Conservation (phyloP, 305 asterid species). For the Fraxinus sp. region DNA sequence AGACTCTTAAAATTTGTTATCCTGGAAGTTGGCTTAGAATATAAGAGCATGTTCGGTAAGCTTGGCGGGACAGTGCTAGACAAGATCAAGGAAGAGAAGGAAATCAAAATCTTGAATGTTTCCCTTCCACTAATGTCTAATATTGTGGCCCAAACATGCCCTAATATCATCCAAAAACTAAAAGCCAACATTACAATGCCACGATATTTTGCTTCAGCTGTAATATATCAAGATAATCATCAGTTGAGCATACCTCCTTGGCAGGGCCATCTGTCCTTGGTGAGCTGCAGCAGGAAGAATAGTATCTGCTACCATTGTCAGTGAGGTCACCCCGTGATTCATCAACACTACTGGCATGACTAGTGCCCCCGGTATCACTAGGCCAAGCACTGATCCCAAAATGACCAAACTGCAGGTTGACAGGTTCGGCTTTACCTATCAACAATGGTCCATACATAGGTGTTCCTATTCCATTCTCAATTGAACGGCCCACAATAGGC, state of each 20-base stretch:
- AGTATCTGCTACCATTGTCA: conserved; percentile 79
- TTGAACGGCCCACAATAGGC: conserved; percentile 35
- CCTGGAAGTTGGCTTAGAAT: background rate
- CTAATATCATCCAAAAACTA: background rate
- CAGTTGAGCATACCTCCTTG: conserved; percentile 62
- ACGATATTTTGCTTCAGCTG: background rate
- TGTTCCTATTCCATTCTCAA: conserved; percentile 54
- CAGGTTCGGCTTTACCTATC: conserved; percentile 76
- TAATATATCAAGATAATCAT: background rate
- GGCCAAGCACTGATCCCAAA: conserved; percentile 98
- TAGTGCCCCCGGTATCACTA: conserved; percentile 79
- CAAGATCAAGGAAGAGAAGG: background rate
- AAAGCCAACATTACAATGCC: background rate
- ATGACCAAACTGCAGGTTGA: conserved; percentile 93
- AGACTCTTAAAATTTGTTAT: background rate
- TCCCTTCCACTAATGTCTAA: background rate
- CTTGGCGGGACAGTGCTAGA: background rate
- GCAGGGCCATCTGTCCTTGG: conserved; percentile 78
- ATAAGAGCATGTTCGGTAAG: background rate
- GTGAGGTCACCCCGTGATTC: conserved; percentile 79
- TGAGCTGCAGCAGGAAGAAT: conserved; percentile 91
- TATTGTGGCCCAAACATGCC: background rate
- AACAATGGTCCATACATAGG: conserved; percentile 85
- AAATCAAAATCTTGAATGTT: background rate
- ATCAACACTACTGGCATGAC: conserved; percentile 83